These are phyloP conservation scores for Backusella psychrophila DNA, from an alignment of 192 early-diverging fungal genomes.

Conservation along the genomic window DNA sequence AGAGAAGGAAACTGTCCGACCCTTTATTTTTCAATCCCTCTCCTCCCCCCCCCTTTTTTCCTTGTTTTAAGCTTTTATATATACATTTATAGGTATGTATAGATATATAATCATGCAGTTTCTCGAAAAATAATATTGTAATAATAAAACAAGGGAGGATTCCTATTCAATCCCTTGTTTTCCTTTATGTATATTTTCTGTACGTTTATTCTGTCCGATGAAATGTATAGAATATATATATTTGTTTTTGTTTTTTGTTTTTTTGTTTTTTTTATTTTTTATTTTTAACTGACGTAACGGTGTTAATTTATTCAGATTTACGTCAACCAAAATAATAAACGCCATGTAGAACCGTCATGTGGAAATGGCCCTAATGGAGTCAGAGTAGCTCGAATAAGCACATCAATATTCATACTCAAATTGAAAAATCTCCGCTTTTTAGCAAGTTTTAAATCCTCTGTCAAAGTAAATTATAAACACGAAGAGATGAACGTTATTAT, in stretches of 20 bases:
- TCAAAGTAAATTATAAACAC: neutral
- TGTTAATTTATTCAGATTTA: neutral
- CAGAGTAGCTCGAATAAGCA: slow-evolving; percentile 1
- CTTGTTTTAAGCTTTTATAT: slow-evolving; percentile 4
- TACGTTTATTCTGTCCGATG: neutral
- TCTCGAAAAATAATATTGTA: neutral
- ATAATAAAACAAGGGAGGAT: neutral
- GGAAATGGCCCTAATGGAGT: neutral
- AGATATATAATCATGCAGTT: slow-evolving; percentile 1
- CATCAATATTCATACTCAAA: neutral
- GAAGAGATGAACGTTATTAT: neutral
- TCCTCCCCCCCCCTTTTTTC: neutral
- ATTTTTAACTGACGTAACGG: neutral
- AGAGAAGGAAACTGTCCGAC: slow-evolving; percentile 1
- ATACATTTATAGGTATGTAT: neutral
- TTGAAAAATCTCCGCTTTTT: slow-evolving; percentile 5
- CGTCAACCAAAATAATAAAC: slow-evolving; percentile 3
- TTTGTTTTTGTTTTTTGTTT: neutral
- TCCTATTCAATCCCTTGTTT: neutral
- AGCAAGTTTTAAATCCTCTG: slow-evolving; percentile 8
- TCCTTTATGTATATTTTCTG: neutral
- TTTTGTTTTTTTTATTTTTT: neutral
- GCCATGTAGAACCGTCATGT: neutral
- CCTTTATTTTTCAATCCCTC: neutral
- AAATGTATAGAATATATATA: neutral